Percentiles rank a stretch among this genome's conserved stretches.
Conservation (phyloP, 2,329 filamentous ascomycete genomes). For the Westerdykella ornata region DNA sequence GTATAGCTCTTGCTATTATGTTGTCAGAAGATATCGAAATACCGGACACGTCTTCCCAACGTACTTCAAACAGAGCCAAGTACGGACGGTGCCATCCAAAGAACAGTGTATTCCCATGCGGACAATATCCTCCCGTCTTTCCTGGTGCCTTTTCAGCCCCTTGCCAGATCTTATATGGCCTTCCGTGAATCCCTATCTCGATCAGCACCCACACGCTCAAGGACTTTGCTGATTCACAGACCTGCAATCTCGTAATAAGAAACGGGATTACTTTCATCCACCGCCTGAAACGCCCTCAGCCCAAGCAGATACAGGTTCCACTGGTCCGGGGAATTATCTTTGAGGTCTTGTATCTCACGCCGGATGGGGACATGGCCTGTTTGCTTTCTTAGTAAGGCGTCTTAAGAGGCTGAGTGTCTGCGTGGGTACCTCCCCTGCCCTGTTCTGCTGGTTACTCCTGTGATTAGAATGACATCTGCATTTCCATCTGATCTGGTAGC, state of each 20-base stretch:
- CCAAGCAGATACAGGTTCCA: constrained; percentile 74
- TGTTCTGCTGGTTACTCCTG: constrained; percentile 1
- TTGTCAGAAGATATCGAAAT: background rate
- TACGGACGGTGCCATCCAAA: constrained; percentile 83
- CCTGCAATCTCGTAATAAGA: constrained; percentile 76
- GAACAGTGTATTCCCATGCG: constrained; percentile 70
- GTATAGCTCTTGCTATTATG: constrained; percentile 26
- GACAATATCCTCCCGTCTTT: constrained; percentile 58
- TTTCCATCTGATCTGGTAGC: background rate
- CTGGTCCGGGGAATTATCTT: constrained; percentile 51
- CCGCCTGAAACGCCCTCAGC: constrained; percentile 61
- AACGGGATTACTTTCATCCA: constrained; percentile 54
- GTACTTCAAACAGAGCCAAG: constrained; percentile 55
- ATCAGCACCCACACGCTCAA: background rate
- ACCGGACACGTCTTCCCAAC: background rate
- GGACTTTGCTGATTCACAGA: constrained; percentile 28
- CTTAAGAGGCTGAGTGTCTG: background rate
- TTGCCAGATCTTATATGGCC: constrained; percentile 33
- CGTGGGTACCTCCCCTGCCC: background rate
- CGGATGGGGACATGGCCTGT: constrained; percentile 40
- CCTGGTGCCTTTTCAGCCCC: constrained; percentile 30
- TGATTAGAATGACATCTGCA: background rate
- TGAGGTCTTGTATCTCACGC: constrained; percentile 60
- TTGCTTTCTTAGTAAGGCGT: background rate
- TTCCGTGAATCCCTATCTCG: constrained; percentile 29